Conservation (phyloP, 805 yeast species). For the Saccharomycopsis capsularis region DNA sequence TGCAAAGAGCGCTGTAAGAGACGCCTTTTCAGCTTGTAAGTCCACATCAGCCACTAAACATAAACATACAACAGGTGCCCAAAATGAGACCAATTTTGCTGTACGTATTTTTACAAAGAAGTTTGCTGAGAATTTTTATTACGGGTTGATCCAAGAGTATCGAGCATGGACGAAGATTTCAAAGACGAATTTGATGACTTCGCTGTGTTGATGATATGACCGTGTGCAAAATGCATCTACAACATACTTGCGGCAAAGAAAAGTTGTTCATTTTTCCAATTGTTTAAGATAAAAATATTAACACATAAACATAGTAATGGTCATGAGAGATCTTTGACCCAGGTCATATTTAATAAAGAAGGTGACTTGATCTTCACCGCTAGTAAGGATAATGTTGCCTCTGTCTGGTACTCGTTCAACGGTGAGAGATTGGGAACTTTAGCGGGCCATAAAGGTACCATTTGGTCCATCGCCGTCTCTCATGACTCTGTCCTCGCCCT, state of each 20-base stretch:
- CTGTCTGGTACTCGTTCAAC: constrained; percentile 89
- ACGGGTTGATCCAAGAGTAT: no score
- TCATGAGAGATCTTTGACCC: constrained; percentile 96
- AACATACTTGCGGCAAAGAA: no score
- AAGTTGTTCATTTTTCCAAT: no score
- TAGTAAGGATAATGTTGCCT: constrained; percentile 83
- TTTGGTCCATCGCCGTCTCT: constrained; percentile 90
- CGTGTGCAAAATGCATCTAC: no score
- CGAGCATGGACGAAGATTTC: no score
- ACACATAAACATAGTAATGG: constrained; percentile 38
- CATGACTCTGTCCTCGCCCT: constrained; percentile 57
- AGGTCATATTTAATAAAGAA: constrained; percentile 89
- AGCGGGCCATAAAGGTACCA: constrained; percentile 84
- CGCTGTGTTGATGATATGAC: no score
- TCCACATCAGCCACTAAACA: not conserved
- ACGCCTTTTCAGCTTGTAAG: not conserved
- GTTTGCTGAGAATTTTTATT: no score
- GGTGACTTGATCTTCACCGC: constrained; percentile 92
- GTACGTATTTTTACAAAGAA: constrained; percentile 8
- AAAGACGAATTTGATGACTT: no score
- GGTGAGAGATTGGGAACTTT: constrained; percentile 97
- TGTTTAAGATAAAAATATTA: no score
- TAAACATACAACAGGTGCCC: not conserved
- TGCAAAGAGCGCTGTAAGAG: no score
- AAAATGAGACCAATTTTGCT: constrained; percentile 17